Evolutionary conservation across 1,284 basidiomycete species (phyloP), one percentile per base, ranked within the genome.

Genomic region (Rhodofomes roseus): DNA sequence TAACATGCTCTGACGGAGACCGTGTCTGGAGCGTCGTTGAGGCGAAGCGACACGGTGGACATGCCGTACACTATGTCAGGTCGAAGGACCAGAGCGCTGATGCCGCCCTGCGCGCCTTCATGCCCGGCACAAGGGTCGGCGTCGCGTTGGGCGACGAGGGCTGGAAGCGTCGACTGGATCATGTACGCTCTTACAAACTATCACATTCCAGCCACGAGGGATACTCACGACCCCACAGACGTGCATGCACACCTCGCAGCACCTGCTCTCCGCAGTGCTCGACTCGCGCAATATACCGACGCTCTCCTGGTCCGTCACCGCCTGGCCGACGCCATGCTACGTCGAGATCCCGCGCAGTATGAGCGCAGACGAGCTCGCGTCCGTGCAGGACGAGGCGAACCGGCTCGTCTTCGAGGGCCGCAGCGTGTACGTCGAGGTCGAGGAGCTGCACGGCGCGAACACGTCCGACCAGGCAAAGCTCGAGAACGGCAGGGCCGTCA

Each of bases 181-280:
- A 93, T 76, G 91, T 90, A 74, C 20, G 50, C 14, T 22, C 60
- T 87, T 14, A 51, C 4, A 6, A 48, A 5, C 46, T 29, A 46
- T 56, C 40, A 29, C 34, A 55, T 52, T 27, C 52, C 11, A 29
- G 29, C 12, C 44, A 50, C 46, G 20, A n/a, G 7, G 37, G 7
- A 16, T n/a, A n/a, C 39, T 48, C 20, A 57, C 25, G 4, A 16
- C 27, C 36, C 27, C 25, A 4, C 60, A 93, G 90, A 92, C 90
- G 87, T 82, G 87, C 11, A 85, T 92, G 79, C 90, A 93, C 70
- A 93, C 91, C 0, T 87, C 85, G 0, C 92, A 94, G 70, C 92
- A 94, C 67, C 80, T 94, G 48, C 82, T 95, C 34, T 95, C 92
- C 2, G 92, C 93, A 0, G 78, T 95, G 7, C 79, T 95, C 3